phyloP scores from a whole-genome alignment of 2,329 filamentous ascomycete genomes.

The Cercospora zeae-maydis region DNA sequence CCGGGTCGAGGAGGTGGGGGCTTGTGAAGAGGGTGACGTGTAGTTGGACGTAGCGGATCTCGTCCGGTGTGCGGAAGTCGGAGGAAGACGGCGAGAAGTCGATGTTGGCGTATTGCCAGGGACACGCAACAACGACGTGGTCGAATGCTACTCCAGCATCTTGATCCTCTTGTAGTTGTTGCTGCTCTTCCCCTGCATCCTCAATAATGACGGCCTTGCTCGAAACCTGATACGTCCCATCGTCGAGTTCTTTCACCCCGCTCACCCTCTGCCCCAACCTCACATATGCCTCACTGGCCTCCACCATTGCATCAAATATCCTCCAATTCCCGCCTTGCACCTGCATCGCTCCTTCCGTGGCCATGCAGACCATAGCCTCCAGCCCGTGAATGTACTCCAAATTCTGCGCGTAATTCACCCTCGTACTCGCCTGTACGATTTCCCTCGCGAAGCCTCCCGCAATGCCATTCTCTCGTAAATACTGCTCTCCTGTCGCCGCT shows the following conservation, averaged over 20 bases:
- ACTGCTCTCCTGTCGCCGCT: constrained; percentile 68
- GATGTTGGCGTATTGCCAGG: constrained; percentile 56
- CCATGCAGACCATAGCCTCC: constrained; percentile 88
- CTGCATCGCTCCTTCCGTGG: constrained; percentile 69
- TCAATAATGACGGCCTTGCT: background rate
- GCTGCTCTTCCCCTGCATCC: background rate
- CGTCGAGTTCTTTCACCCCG: constrained; percentile 46
- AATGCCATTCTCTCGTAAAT: constrained; percentile 66
- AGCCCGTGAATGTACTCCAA: constrained; percentile 81
- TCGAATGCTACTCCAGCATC: constrained; percentile 39
- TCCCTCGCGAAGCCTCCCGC: constrained; percentile 67
- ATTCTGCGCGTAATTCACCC: constrained; percentile 94
- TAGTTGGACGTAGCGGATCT: constrained; percentile 79
- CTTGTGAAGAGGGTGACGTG: constrained; percentile 89
- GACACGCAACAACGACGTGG: constrained; percentile 71
- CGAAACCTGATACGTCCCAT: constrained; percentile 38
- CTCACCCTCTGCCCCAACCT: constrained; percentile 66
- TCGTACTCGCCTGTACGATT: constrained; percentile 82
- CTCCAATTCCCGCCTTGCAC: constrained; percentile 87
- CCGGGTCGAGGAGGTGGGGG: constrained; percentile 64
- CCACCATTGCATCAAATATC: constrained; percentile 82
- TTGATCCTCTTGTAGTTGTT: background rate
- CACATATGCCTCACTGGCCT: constrained; percentile 58
- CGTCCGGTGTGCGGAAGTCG: constrained; percentile 57
- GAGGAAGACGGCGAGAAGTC: background rate